These are phyloP conservation scores for Fraxinus anomala DNA, from an alignment of 257 asterid species.

Conservation along the genomic window DNA sequence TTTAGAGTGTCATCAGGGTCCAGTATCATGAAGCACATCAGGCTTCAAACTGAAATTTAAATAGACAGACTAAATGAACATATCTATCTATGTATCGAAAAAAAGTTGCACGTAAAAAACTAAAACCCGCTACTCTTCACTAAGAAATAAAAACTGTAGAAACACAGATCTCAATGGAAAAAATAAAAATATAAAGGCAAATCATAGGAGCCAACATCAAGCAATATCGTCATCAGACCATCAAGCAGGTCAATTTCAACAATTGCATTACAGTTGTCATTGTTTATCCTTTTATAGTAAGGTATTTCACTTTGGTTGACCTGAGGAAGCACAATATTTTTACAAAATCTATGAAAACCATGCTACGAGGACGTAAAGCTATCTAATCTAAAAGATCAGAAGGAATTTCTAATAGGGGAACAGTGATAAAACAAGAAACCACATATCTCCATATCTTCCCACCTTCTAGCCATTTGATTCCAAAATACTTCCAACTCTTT, in stretches of 20 bases:
- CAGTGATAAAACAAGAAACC: neutral
- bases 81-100: neutral
- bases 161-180: neutral
- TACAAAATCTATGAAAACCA: neutral
- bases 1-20: constrained; percentile 98
- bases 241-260: neutral
- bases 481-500: constrained; percentile 2
- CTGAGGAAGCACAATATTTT: neutral
- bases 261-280: neutral
- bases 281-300: neutral
- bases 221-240: constrained; percentile 15
- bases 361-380: neutral
- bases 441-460: neutral
- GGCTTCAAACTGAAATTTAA: constrained; percentile 18
- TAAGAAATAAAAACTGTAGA: neutral
- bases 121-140: neutral
- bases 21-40: constrained; percentile 42
- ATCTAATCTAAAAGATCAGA: neutral
- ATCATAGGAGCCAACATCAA: neutral
- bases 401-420: neutral
- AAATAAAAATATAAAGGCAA: neutral
- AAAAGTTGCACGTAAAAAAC: constrained; percentile 5
- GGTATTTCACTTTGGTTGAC: neutral
- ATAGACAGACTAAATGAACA: constrained; percentile 20
- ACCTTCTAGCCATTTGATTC: constrained; percentile 8